phyloP scores from a whole-genome alignment of 2,329 filamentous ascomycete genomes.

The Sporothrix pallida region DNA sequence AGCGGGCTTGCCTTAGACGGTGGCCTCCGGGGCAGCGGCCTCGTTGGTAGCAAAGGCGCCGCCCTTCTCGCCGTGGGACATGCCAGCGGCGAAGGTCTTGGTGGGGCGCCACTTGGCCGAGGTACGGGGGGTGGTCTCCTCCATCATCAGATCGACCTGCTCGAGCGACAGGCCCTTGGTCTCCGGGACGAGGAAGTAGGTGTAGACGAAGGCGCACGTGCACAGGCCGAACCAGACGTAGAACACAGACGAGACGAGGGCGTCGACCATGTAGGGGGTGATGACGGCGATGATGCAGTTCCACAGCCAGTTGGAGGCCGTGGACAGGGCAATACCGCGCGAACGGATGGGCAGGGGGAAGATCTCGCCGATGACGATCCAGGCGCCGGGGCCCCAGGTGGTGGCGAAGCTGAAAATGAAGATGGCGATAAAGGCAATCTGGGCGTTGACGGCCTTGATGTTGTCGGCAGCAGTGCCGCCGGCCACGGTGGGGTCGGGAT shows the following conservation, averaged over 20 bases:
- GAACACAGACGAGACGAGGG: constrained; percentile 73
- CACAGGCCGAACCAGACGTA: constrained; percentile 77
- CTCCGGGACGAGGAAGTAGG: constrained; percentile 76
- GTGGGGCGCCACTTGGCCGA: constrained; percentile 78
- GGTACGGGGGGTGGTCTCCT: constrained; percentile 78
- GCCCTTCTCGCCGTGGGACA: constrained; percentile 23
- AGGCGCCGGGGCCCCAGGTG: constrained; percentile 84
- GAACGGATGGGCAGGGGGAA: constrained; percentile 89
- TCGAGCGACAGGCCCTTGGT: constrained; percentile 78
- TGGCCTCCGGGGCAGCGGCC: background rate
- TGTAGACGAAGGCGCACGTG: constrained; percentile 63
- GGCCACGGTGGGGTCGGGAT: constrained; percentile 52
- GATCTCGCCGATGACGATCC: constrained; percentile 86
- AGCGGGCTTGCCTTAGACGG: background rate
- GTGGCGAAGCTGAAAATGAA: constrained; percentile 93
- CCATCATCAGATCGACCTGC: constrained; percentile 87
- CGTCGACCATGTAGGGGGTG: constrained; percentile 68
- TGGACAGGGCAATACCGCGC: constrained; percentile 83
- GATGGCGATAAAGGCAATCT: constrained; percentile 88
- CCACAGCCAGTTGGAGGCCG: constrained; percentile 91
- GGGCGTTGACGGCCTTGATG: constrained; percentile 64
- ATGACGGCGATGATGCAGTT: constrained; percentile 61
- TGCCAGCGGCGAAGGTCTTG: constrained; percentile 65
- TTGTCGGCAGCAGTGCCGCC: constrained; percentile 56
- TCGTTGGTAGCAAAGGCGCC: background rate